These are phyloP conservation scores for Globisporangium cylindrosporum DNA, from an alignment of 352 stramenopile species.

Conservation along the genomic window DNA sequence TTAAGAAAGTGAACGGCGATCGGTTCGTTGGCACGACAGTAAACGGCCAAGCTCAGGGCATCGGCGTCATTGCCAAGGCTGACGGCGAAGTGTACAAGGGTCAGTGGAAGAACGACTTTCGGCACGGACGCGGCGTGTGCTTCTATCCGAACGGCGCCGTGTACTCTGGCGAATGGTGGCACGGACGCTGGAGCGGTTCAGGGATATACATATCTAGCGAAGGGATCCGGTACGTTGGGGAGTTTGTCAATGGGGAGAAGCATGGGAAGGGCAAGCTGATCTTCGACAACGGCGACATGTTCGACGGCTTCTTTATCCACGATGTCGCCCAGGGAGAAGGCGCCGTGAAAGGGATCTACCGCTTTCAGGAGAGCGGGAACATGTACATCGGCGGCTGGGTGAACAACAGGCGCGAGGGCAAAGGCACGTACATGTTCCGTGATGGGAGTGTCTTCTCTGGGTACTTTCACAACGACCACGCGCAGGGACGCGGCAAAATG, in stretches of 20 bases:
- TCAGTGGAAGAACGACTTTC: slow-evolving; percentile 59
- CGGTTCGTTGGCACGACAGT: slow-evolving; percentile 65
- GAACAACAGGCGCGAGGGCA: slow-evolving; percentile 70
- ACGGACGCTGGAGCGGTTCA: slow-evolving; percentile 45
- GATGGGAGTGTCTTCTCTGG: slow-evolving; percentile 63
- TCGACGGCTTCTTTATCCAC: slow-evolving; percentile 66
- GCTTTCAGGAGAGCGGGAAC: slow-evolving; percentile 62
- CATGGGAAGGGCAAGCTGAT: slow-evolving; percentile 69
- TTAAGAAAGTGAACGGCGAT: slow-evolving; percentile 69
- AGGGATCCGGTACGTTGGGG: slow-evolving; percentile 65
- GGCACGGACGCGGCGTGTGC: slow-evolving; percentile 61
- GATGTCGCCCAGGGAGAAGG: slow-evolving; percentile 47
- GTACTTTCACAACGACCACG: slow-evolving; percentile 55
- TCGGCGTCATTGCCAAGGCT: slow-evolving; percentile 70
- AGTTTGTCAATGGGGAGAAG: slow-evolving; percentile 51
- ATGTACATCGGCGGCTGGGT: slow-evolving; percentile 67
- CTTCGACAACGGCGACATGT: slow-evolving; percentile 76
- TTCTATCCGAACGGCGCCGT: slow-evolving; percentile 76
- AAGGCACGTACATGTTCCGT: slow-evolving; percentile 57
- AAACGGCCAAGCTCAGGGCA: slow-evolving; percentile 59
- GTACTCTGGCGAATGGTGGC: slow-evolving; percentile 73
- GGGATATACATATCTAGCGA: slow-evolving; percentile 69
- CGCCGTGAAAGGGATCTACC: slow-evolving; percentile 56
- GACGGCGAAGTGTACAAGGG: slow-evolving; percentile 92
- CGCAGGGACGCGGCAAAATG: slow-evolving; percentile 75